Evolutionary conservation across 1,284 basidiomycete species (phyloP).

Genomic region (Puccinia coronata): DNA sequence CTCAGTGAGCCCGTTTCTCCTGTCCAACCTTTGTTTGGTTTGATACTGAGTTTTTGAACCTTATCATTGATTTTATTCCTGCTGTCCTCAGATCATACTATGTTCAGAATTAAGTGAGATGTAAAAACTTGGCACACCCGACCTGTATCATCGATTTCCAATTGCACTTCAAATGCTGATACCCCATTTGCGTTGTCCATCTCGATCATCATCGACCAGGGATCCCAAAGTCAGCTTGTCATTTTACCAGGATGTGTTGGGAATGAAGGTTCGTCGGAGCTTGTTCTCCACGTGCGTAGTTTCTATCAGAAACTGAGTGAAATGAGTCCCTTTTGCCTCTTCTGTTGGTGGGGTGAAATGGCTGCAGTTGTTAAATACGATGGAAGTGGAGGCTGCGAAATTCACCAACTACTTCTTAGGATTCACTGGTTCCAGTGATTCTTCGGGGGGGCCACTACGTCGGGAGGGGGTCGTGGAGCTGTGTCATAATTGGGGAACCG

Average conservation of each 20-base stretch:
- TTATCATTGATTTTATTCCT: background rate
- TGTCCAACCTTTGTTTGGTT: background rate
- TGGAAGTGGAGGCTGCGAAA: background rate
- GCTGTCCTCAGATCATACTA: constrained; percentile 35
- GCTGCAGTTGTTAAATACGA: constrained; percentile 9
- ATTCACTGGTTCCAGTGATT: constrained; percentile 54
- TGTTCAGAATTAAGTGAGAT: constrained; percentile 47
- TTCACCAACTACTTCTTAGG: constrained; percentile 54
- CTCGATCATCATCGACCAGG: constrained; percentile 63
- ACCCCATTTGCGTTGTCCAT: too few relatives aligned
- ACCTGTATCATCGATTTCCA: background rate
- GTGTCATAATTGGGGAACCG: constrained; percentile 77
- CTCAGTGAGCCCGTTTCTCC: constrained; percentile 6
- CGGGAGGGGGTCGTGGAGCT: constrained; percentile 75
- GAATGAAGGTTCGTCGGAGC: constrained; percentile 78
- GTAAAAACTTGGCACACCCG: background rate
- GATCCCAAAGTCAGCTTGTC: constrained; percentile 72
- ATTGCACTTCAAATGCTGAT: background rate
- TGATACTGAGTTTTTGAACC: background rate
- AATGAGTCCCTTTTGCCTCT: too few relatives aligned
- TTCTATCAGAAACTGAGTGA: too few relatives aligned
- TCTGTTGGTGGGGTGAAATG: background rate
- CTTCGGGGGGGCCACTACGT: too few relatives aligned
- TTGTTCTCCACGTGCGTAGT: too few relatives aligned
- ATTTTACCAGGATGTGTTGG: constrained; percentile 65